phyloP scores from a whole-genome alignment of 495 filamentous ascomycete genomes.

The Xeromyces bisporus region DNA sequence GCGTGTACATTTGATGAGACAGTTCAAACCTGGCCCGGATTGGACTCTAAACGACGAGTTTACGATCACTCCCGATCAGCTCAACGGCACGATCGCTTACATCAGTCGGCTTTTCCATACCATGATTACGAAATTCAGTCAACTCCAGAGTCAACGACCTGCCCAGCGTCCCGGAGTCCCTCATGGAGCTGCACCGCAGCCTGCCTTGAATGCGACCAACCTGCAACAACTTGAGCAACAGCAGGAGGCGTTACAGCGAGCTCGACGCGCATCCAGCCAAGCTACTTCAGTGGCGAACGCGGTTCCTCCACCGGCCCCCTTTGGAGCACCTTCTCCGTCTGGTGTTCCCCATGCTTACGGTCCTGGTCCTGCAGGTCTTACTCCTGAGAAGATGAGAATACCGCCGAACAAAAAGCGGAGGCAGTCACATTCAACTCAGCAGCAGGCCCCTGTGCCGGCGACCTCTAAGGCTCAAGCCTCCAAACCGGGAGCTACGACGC shows the following conservation, averaged over 20 bases:
- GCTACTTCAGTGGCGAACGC: slow-evolving; percentile 49
- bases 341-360: slow-evolving; percentile 43
- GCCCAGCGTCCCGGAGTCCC: slow-evolving; percentile 11
- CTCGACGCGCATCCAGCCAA: slow-evolving; percentile 37
- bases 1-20: slow-evolving; percentile 40
- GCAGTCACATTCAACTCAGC: slow-evolving; percentile 23
- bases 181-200: slow-evolving; percentile 19
- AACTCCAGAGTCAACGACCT: slow-evolving; percentile 15
- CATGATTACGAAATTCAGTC: slow-evolving; percentile 23
- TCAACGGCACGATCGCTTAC: slow-evolving; percentile 33
- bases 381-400: slow-evolving; percentile 40
- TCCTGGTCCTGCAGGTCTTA: slow-evolving; percentile 27
- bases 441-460: slow-evolving; percentile 10
- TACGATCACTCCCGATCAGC: slow-evolving; percentile 37
- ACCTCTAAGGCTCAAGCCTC: slow-evolving; percentile 14
- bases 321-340: slow-evolving; percentile 54
- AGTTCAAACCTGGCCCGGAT: slow-evolving; percentile 36
- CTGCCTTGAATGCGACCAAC: slow-evolving; percentile 47
- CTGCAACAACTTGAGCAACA: slow-evolving; percentile 39
- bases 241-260: slow-evolving; percentile 27
- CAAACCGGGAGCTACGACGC: slow-evolving; percentile 19
- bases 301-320: slow-evolving; percentile 44
- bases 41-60: slow-evolving; percentile 38
- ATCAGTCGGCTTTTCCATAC: slow-evolving; percentile 25
- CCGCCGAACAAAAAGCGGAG: slow-evolving; percentile 46